Base-by-base conservation (phyloP, 2,329 filamentous ascomycete genomes). In the Epichloe hybrida region DNA sequence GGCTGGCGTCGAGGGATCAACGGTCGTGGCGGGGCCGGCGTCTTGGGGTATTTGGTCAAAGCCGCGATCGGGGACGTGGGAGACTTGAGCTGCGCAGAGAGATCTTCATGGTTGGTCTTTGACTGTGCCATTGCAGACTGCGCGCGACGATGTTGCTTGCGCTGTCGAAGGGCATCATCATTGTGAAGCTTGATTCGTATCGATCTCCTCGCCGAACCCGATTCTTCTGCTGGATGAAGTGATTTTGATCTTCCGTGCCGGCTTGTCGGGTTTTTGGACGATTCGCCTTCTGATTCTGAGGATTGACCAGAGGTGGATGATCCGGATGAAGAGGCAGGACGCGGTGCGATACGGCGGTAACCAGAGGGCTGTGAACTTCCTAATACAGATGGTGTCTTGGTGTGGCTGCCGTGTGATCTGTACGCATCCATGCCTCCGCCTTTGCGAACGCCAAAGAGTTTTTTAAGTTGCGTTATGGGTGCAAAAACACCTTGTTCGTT, bases 131-230 rank as follows among this genome's bases (percentile, higher is more conserved):
- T 72, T 17, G 70, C 65, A 23, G 75, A 74, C 62, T 77, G 73
- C 21, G 73, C 72, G 65, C 80, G 84, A 59, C 76, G 77, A 61
- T 83, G 78, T 64, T 83, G 78, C 64, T 88, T 90, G 52, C 86
- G 80, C 64, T 87, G 82, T 55, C 83, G 76, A 51, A 85, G 70
- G 40, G 80, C 77, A 52, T 89, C 87, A 59, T 95, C 87, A 55
- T 83, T 87, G 65, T 91, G 83, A 13, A 95, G 74, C 68, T 93
- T 95, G 61, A 97, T 95, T 39, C 89, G 81, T 56, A 95, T 95
- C 2, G 89, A 95, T 51, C 88, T 79, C 60, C 86, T 80, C 6
- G 79, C 72, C 4, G 84, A 83, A 15, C 60, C 60, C 54, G 76
- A 77, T 56, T 89, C 85, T 55, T 88, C 84, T 34, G 72, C 63